These are phyloP conservation scores for Mrakia blollopis DNA, from an alignment of 768 basidiomycete species.

Conservation along the genomic window DNA sequence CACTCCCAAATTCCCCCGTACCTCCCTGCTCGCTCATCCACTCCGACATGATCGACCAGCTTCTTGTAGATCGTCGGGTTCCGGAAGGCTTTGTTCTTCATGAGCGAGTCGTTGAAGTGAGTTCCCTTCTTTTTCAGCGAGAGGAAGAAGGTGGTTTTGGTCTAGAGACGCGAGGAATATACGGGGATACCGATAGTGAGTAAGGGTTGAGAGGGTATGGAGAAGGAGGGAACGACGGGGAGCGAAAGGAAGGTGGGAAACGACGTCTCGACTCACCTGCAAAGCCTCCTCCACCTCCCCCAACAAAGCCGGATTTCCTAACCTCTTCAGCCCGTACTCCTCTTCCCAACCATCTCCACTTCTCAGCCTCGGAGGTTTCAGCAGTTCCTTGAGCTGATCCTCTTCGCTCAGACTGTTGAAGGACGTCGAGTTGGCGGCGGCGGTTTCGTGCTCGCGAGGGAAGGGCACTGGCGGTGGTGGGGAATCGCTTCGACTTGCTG, in stretches of 20 bases:
- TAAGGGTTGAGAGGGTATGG: not conserved
- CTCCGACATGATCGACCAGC: slow-evolving; percentile 88
- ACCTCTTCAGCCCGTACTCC: slow-evolving; percentile 26
- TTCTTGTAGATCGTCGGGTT: slow-evolving; percentile 96
- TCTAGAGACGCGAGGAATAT: not conserved
- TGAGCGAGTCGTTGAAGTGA: slow-evolving; percentile 93
- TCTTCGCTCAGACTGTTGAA: not conserved
- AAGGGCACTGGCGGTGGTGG: not conserved
- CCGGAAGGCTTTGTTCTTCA: slow-evolving; percentile 85
- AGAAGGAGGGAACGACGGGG: not conserved
- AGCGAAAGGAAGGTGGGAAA: not conserved
- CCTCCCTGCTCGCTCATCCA: slow-evolving; percentile 73
- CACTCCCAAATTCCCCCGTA: slow-evolving; percentile 73
- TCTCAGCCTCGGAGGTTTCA: slow-evolving; percentile 16
- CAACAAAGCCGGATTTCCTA: not conserved
- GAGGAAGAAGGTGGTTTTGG: slow-evolving; percentile 23
- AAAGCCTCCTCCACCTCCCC: not conserved
- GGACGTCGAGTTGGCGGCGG: not conserved
- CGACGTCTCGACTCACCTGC: not conserved
- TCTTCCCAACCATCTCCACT: slow-evolving; percentile 28
- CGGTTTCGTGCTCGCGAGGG: not conserved
- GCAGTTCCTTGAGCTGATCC: not conserved
- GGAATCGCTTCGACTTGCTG: not conserved
- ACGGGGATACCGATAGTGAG: not conserved
- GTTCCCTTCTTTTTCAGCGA: slow-evolving; percentile 27